These are phyloP conservation scores for Trichoderma gamsii DNA, from an alignment of 495 filamentous ascomycete species.

Conservation along the genomic window DNA sequence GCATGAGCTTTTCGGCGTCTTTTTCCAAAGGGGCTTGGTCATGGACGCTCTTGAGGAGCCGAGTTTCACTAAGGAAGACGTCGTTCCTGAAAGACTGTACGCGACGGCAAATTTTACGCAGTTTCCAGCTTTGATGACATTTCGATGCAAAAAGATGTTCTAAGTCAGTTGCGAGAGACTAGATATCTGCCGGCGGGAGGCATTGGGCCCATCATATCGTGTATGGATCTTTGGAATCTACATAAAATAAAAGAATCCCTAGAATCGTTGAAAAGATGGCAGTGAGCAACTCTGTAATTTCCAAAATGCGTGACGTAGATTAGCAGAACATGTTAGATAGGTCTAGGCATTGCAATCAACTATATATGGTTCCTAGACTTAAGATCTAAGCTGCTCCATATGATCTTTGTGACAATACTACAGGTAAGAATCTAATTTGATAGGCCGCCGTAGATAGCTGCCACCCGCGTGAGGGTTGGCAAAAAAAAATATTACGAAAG, in stretches of 20 bases:
- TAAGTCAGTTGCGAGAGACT: background rate
- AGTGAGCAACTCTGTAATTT: too few species aligned
- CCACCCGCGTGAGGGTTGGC: background rate
- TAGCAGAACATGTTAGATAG: too few species aligned
- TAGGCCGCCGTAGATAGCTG: background rate
- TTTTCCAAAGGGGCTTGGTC: slow-evolving; percentile 33
- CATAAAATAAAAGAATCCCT: background rate
- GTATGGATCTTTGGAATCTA: background rate
- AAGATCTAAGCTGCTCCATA: too few species aligned
- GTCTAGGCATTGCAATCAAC: too few species aligned
- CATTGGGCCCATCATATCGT: background rate
- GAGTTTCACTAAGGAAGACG: slow-evolving; percentile 28
- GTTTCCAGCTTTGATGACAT: slow-evolving; percentile 33
- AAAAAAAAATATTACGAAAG: too few species aligned
- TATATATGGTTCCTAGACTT: too few species aligned
- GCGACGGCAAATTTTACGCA: slow-evolving; percentile 32
- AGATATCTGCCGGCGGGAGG: background rate
- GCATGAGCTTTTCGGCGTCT: slow-evolving; percentile 33
- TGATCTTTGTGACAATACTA: too few species aligned
- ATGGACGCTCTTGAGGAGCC: slow-evolving; percentile 41
- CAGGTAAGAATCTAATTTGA: too few species aligned
- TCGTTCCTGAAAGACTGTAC: slow-evolving; percentile 21
- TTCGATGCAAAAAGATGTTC: slow-evolving; percentile 21
- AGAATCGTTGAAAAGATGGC: too few species aligned
- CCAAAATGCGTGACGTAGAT: too few species aligned